Evolutionary conservation across 2,329 filamentous ascomycete species (phyloP), one percentile per base, ranked within the genome.

Genomic region (Claviceps sorghi): DNA sequence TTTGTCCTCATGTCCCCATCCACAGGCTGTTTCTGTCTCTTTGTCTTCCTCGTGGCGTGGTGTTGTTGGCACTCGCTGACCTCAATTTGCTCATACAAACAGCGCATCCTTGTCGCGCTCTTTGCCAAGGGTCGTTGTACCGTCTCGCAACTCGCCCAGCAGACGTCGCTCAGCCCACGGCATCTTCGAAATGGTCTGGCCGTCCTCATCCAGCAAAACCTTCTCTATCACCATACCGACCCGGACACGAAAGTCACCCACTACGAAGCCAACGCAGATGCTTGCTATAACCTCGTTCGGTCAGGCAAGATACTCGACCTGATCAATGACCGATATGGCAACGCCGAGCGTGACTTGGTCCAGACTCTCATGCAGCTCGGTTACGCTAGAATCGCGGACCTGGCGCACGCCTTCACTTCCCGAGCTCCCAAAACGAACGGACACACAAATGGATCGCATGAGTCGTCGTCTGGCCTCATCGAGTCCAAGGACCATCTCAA

Each of bases 91-190:
- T 50, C 17, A 21, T 52, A 53, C 63, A 21, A 52, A 53, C 63
- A 97, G 90, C 84, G 87, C 69, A 89, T 97, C 63, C 88, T 95
- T 64, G 78, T 82, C 48, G 78, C 83, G 49, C 80, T 98, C 54
- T 76, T 89, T 58, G 82, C 80, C 59, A 80, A 86, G 66, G 93
- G 93, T 57, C 83, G 90, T 60, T 83, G 89, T 49, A 79, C 81
- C 29, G 74, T 91, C 54, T 67, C 75, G 50, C 81, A 84, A 56
- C 74, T 98, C 34, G 77, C 76, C 43, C 81, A 83, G 50, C 77
- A 86, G 63, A 89, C 87, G 21, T 79, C 82, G 49, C 78, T 96
- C 49, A 80, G 78, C 52, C 75, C 78, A n/a, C 80, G 81, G 51
- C 84, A 94, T 63, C 72, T 95, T 57, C 86, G 84, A 61, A 82